phyloP scores from a whole-genome alignment of 2,329 filamentous ascomycete species.

The Arthrinium phaeospermum region DNA sequence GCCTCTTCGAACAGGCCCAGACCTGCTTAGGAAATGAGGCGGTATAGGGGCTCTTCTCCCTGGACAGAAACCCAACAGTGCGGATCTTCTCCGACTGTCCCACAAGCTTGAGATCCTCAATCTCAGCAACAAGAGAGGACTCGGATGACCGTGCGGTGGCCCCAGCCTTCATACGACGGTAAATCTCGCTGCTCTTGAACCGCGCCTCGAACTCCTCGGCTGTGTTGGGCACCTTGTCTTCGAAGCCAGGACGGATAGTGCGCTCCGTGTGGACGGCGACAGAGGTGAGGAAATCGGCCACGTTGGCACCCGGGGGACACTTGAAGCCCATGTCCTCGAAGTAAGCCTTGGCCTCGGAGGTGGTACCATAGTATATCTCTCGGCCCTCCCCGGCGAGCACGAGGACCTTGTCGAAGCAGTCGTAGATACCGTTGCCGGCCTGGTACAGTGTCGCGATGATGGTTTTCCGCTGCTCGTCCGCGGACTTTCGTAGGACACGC shows the following conservation, averaged over 20 bases:
- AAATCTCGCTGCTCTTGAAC: constrained; percentile 46
- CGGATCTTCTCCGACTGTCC: constrained; percentile 33
- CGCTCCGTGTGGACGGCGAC: constrained; percentile 69
- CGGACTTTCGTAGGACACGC: constrained; percentile 67
- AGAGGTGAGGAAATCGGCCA: constrained; percentile 72
- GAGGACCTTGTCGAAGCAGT: constrained; percentile 76
- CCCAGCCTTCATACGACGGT: constrained; percentile 29
- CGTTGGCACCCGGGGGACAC: constrained; percentile 56
- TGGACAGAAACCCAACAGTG: constrained; percentile 24
- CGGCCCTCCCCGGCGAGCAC: constrained; percentile 70
- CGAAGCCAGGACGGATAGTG: constrained; percentile 61
- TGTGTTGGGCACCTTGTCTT: constrained; percentile 64
- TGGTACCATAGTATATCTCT: constrained; percentile 70
- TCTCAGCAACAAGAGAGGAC: constrained; percentile 43
- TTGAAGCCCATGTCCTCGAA: constrained; percentile 71
- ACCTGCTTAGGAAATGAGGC: constrained; percentile 35
- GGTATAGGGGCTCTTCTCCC: constrained; percentile 33
- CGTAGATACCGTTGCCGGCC: constrained; percentile 68
- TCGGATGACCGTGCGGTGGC: constrained; percentile 24
- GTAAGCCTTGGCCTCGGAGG: constrained; percentile 66
- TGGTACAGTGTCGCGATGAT: constrained; percentile 75
- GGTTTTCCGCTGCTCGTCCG: constrained; percentile 68
- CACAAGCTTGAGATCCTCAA: constrained; percentile 46
- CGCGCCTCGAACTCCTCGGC: constrained; percentile 61
- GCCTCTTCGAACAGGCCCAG: constrained; percentile 45